phyloP scores from a whole-genome alignment of 495 filamentous ascomycete species.

The Penicillium fimorum region DNA sequence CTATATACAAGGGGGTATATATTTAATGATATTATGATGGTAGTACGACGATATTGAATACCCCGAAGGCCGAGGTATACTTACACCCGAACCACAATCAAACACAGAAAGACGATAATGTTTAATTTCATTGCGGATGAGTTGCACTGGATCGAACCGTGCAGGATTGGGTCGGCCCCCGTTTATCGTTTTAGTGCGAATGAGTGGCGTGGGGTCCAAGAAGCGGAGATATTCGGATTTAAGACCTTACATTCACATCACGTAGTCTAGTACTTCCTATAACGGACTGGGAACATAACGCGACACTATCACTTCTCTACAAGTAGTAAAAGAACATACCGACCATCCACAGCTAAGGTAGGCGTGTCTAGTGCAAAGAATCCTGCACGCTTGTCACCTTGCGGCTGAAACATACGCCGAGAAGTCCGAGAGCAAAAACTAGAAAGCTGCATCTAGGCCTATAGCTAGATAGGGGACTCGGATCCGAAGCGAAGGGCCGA shows the following conservation, averaged over 20 bases:
- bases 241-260: not conserved
- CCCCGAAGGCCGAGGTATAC: not conserved
- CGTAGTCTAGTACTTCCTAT: not conserved
- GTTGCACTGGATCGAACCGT: not conserved
- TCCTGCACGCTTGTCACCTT: not conserved
- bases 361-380: slow-evolving; percentile 1
- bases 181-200: not conserved
- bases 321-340: not conserved
- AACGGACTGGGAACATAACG: too few species aligned
- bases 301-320: not conserved
- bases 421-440: not conserved
- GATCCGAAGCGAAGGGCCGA: slow-evolving; percentile 3
- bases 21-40: not conserved
- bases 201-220: slow-evolving; percentile 13
- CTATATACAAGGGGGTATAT: not conserved
- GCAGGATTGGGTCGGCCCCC: slow-evolving; percentile 1
- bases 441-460: not conserved
- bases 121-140: not conserved
- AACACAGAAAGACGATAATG: not conserved
- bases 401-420: slow-evolving; percentile 9
- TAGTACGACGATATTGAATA: not conserved
- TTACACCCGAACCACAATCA: not conserved
- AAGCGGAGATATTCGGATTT: slow-evolving; percentile 8
- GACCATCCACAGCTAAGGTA: not conserved
- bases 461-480: slow-evolving; percentile 1